Percentiles rank a stretch among this genome's conserved stretches.
Evolutionary conservation across 164 flowering plant genomes (phyloP).

Genomic region (Berberis vulgaris): DNA sequence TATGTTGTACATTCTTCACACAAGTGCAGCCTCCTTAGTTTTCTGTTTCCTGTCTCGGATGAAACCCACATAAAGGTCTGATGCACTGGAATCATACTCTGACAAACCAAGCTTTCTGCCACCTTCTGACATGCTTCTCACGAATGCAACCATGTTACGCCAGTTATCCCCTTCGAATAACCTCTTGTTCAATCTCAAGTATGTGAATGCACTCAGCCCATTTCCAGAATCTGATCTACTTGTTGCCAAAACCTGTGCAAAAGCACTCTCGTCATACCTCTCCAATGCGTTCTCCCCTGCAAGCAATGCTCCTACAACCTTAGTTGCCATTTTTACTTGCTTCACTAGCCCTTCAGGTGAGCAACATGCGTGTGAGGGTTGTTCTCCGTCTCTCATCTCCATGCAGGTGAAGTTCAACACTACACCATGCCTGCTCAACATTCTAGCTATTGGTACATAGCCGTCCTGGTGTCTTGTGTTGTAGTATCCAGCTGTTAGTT

Average conservation of each 20-base stretch:
- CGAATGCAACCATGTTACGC: conserved; percentile 67
- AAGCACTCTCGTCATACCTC: conserved; percentile 69
- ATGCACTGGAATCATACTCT: conserved; percentile 34
- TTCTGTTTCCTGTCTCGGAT: conserved; percentile 22
- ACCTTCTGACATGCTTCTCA: conserved; percentile 66
- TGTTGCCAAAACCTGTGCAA: conserved; percentile 56
- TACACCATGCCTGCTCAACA: conserved; percentile 52
- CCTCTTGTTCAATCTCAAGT: conserved; percentile 70
- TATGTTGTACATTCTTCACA: conserved; percentile 15
- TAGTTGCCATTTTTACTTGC: conserved; percentile 72
- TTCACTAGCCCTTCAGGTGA: conserved; percentile 77
- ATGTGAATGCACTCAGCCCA: conserved; percentile 74
- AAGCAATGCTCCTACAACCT: conserved; percentile 42
- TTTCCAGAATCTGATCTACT: conserved; percentile 71
- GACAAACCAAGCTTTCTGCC: conserved; percentile 42
- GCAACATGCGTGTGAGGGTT: conserved; percentile 63
- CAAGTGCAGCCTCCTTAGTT: conserved; percentile 34
- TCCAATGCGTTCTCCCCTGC: conserved; percentile 96
- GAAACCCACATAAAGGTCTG: conserved; percentile 59
- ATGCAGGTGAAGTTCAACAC: conserved; percentile 88
- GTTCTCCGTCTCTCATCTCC: conserved; percentile 88
- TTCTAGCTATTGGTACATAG: conserved; percentile 58
- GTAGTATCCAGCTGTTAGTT: conserved; percentile 89
- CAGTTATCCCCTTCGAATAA: conserved; percentile 79
- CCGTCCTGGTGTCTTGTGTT: conserved; percentile 73